Base-by-base conservation (phyloP, 352 stramenopile species). In the Globisporangium carolinianum region DNA sequence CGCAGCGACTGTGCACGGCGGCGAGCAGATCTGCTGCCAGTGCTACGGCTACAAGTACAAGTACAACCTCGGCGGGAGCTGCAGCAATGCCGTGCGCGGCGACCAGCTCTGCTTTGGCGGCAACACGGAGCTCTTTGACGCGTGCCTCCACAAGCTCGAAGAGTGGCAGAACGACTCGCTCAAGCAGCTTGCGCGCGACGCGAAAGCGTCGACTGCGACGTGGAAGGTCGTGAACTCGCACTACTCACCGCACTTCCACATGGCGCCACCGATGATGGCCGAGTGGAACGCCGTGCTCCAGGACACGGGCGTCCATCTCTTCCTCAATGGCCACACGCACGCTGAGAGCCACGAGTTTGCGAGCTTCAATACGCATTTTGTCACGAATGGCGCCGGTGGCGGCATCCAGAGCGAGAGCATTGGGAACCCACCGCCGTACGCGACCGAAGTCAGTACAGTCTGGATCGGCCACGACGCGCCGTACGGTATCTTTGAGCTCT, bases 141-240 rank as follows among this genome's bases (percentile, higher is more conserved):
- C 74, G 14, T 91, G 81, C 35, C 65, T 91, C 55, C 37, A 53
- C 8, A 75, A 87, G 57, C 67, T 91, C 15, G 62, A 76, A 39
- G 66, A 61, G 14, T 89, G 77, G 77, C 74, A 86, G 58, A 53
- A 61, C 0, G 73, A 91, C 45, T 84, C 79, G 39, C 63, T 89
- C n/a, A 66, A 63, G n/a, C 73, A 87, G 58, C 65, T 87, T 51
- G 57, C 56, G 7, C 54, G 65, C 6, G 81, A 91, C 49, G 72
- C 79, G 41, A 71, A 69, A 46, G 65, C 61, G 7, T 87, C 76
- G 4, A 83, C 61, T 0, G 79, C 79, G 5, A 86, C 74, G 32
- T 89, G 76, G 75, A 89, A 89, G 60, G 54, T 87, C 55, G 75
- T 89, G 47, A 87, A 87, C 57, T 79, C 79, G n/a, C 76, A 89